Evolutionary conservation across 2,329 filamentous ascomycete genomes (phyloP), one percentile per base, ranked within the genome.

Genomic region (Zalaria sp.): DNA sequence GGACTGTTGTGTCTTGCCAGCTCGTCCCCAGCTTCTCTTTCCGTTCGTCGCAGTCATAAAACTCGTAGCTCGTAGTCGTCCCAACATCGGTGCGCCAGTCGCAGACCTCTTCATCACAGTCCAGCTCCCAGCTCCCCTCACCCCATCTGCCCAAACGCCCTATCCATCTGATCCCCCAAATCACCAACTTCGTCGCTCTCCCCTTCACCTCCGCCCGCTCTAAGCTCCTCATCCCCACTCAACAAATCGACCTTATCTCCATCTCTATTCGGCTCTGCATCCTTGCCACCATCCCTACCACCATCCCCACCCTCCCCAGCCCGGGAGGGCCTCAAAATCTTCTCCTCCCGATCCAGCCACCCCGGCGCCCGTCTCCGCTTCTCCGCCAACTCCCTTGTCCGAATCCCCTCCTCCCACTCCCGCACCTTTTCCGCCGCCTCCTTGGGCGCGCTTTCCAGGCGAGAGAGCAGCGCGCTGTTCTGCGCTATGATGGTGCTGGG

Each of bases 401-500:
- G 63, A 44, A 83, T 75, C 3, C 62, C 69, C 46, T 80, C 75
- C 51, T 91, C 79, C 65, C 91, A 84, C 18, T 73, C 74, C 40
- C 68, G 63, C 42, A 95, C 67, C 41, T 80, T 75, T 31, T 68
- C 65, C 47, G 81, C 73, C 2, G 83, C 83, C 31, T 84, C 79
- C 3, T 71, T 68, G 49, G 80, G 73, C 49, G 84, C 70, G 49
- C 77, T 75, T 26, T 75, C 66, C 8, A 98, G 69, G 60, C 95
- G 84, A 1, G 75, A 72, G 51, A 83, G 78, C 35, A 98, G 72
- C 5, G 82, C 79, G 47, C 75, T 73, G 64, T 89, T 95, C 25
- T 85, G 87, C 9, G 78, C 73, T 18, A 88, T 72, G 54, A 98
- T 93, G 51, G 88, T 81, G 52, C 87, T 78, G 1, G 91, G 87